These are phyloP conservation scores for Sporobolomyces phaffii DNA, from an alignment of 768 basidiomycete genomes.

Conservation along the genomic window DNA sequence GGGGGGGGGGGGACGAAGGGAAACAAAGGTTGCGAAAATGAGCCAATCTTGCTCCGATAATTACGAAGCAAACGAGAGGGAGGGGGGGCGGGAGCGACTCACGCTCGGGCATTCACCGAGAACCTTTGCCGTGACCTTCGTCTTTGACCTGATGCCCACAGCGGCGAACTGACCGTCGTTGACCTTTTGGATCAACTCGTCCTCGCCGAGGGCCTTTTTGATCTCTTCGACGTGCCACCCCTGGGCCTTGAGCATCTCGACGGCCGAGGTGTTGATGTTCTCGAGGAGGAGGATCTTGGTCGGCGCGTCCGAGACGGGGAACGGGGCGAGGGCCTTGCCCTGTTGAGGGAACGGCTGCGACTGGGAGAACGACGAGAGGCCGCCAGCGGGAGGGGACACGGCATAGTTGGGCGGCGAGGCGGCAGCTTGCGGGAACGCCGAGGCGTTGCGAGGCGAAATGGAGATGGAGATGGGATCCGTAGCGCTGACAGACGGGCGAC, in stretches of 20 bases:
- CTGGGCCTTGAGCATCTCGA: constrained; percentile 66
- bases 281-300: constrained; percentile 82
- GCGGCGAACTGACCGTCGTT: constrained; percentile 81
- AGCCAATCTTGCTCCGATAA: background rate
- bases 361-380: background rate
- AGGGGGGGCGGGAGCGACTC: constrained; percentile 43
- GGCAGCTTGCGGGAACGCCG: background rate
- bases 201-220: constrained; percentile 79
- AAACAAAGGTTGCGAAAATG: background rate
- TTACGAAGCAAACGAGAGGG: too few relatives aligned
- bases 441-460: constrained; percentile 1
- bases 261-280: constrained; percentile 63
- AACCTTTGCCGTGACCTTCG: constrained; percentile 84
- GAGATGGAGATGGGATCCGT: constrained; percentile 14
- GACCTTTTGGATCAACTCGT: constrained; percentile 68
- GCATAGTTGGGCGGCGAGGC: constrained; percentile 4
- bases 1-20: too few relatives aligned
- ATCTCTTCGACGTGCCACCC: constrained; percentile 90
- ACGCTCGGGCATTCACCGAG: constrained; percentile 82
- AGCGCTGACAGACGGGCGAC: constrained; percentile 15
- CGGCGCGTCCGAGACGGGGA: constrained; percentile 26
- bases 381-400: constrained; percentile 21
- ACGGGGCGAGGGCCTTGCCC: constrained; percentile 32
- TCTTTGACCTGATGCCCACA: constrained; percentile 95
- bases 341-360: constrained; percentile 19